These are phyloP conservation scores for Zymoseptoria pseudotritici DNA, from an alignment of 2,329 filamentous ascomycete species.

Conservation along the genomic window DNA sequence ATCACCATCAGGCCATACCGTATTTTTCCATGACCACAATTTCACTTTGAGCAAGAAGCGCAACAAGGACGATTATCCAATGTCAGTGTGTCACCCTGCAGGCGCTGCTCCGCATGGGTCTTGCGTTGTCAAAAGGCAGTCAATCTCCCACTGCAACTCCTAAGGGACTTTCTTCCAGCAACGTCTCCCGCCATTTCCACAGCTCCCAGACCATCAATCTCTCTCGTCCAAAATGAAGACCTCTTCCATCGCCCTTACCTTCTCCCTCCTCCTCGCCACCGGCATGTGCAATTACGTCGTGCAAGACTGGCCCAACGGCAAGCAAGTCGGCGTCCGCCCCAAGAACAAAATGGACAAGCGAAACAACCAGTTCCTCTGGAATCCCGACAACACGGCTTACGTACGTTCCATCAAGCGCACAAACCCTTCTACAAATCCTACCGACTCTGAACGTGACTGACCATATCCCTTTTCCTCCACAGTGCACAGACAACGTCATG, in stretches of 20 bases:
- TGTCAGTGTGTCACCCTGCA: too few species aligned
- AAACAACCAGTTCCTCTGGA: background rate
- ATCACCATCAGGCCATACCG: background rate
- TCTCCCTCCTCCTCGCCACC: background rate
- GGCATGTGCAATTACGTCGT: background rate
- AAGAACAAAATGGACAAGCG: background rate
- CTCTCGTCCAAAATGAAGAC: background rate
- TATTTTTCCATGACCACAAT: background rate
- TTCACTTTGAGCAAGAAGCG: background rate
- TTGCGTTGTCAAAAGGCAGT: background rate
- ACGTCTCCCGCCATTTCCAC: background rate
- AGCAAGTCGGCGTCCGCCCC: background rate
- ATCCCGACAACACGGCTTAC: background rate
- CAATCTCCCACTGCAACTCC: background rate
- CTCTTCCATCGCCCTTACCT: background rate
- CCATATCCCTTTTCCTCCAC: background rate
- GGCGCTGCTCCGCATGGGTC: too few species aligned
- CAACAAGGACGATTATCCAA: too few species aligned
- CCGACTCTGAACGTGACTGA: too few species aligned
- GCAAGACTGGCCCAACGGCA: background rate
- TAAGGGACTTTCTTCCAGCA: background rate
- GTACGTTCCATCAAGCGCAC: background rate
- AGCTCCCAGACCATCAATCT: background rate
- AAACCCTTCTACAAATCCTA: background rate
- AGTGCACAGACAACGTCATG: background rate